These are phyloP conservation scores for Lablab purpureus DNA, from an alignment of 306 rosid species.

Conservation along the genomic window DNA sequence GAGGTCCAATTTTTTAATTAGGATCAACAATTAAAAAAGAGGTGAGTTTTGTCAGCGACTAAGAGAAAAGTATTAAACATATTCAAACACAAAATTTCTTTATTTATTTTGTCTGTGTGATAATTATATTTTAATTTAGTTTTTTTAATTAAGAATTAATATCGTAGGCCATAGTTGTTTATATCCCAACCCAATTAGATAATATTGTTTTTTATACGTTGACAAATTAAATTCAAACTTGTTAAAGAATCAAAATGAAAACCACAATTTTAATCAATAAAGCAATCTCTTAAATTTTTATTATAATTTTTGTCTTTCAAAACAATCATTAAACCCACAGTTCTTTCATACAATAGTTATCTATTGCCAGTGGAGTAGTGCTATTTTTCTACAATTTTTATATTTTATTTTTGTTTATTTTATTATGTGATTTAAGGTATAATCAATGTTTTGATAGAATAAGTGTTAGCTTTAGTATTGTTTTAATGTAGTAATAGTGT, in stretches of 20 bases:
- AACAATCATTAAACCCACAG: no score
- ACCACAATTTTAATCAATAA: neutral
- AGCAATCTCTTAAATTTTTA: neutral
- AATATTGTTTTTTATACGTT: neutral
- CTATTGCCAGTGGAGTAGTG: no score
- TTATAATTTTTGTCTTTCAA: neutral
- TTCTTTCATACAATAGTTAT: no score
- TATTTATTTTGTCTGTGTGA: neutral
- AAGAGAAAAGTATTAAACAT: neutral
- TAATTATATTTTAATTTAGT: neutral
- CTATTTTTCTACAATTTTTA: no score
- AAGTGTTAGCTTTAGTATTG: no score
- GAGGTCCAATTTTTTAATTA: neutral
- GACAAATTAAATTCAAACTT: constrained; percentile 4
- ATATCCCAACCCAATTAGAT: neutral
- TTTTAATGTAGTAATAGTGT: no score
- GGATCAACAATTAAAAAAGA: neutral
- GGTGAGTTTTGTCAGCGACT: neutral
- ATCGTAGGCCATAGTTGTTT: neutral
- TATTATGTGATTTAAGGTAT: no score
- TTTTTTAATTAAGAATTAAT: neutral
- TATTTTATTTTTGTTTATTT: no score
- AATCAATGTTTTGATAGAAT: no score
- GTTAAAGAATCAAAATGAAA: neutral
- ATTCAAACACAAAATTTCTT: neutral